These are phyloP conservation scores for Martensiomyces pterosporus DNA, from an alignment of 192 early-diverging fungal genomes.

Conservation along the genomic window DNA sequence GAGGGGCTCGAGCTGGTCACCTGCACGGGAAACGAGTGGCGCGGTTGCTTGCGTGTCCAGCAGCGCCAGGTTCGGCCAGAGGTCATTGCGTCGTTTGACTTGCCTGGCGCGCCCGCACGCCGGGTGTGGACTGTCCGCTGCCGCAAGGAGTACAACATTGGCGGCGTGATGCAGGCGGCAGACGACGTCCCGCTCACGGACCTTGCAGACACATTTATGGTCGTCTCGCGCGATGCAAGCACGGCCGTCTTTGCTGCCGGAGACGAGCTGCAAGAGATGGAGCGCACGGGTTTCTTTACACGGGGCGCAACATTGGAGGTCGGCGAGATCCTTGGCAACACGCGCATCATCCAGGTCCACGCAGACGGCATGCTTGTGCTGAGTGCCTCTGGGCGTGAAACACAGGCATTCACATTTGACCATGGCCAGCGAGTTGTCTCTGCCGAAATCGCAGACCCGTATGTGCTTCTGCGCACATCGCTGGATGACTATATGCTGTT, in stretches of 20 bases:
- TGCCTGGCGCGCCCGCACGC: constrained; percentile 44
- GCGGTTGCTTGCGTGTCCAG: constrained; percentile 58
- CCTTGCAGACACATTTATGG: constrained; percentile 34
- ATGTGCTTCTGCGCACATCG: constrained; percentile 68
- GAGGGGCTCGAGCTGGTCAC: constrained; percentile 56
- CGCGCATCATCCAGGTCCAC: constrained; percentile 80
- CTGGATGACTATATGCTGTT: constrained; percentile 60
- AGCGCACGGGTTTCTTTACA: constrained; percentile 65
- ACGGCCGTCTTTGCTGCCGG: constrained; percentile 69
- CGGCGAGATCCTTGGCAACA: constrained; percentile 64
- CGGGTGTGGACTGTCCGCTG: constrained; percentile 40
- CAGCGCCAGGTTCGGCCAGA: constrained; percentile 60
- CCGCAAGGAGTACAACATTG: constrained; percentile 40
- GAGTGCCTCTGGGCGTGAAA: constrained; percentile 49
- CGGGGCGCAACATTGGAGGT: constrained; percentile 74
- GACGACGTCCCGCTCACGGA: constrained; percentile 27
- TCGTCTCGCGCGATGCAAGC: constrained; percentile 31
- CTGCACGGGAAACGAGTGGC: constrained; percentile 55
- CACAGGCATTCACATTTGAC: constrained; percentile 19
- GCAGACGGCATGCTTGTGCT: constrained; percentile 67
- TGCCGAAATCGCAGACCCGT: constrained; percentile 75
- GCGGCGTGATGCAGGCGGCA: constrained; percentile 38
- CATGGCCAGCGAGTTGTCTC: constrained; percentile 54
- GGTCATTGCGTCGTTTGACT: constrained; percentile 54
- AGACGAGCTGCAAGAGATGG: constrained; percentile 77